Evolutionary conservation across 2,329 filamentous ascomycete species (phyloP), one percentile per base, ranked within the genome.

Genomic region (Aureobasidium sp.): DNA sequence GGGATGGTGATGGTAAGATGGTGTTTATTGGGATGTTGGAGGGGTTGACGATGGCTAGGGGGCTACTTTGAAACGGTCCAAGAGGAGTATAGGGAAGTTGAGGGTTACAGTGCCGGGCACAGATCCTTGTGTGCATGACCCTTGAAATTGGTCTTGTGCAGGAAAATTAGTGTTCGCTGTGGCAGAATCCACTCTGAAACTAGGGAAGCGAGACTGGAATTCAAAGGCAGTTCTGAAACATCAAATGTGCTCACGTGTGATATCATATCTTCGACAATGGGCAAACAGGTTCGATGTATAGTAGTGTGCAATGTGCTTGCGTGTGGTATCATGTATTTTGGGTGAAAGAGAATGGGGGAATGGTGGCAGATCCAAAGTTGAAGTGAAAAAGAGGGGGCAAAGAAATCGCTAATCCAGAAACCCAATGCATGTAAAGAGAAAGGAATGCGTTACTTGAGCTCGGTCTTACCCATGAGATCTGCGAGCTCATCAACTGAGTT

Each of bases 401-500:
- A 21, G 46, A 43, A 51, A 58, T 54, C 43, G 54, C 54, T 58
- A 58, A 38, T 47, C 54, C 54, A 58, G 31, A 58, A 21, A 57
- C 42, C 42, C 54, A 47, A 49, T 58, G 54, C 54, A 47, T 46
- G 33, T 47, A 13, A 37, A 29, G 19, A 21, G 21, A 58, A 57
- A 43, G 27, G 33, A 53, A 54, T 21, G n/a, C 31, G 17, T 40
- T 64, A 72, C 64, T 71, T 72, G 64, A 73, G 63, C 66, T 72
- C 69, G 11, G 89, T 88, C 81, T 92, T 92, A 63, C 82, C 84
- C 66, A 97, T 75, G 69, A 84, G 80, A 71, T 87, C 83, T 17
- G 90, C 88, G 69, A 97, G 77, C 47, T 85, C 85, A 68, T 96
- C 91, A 40, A 97, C 89, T 33, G 88, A 87, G 72, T 85, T 83